Conservation (phyloP, 1,139 yeast species). For the Hyphopichia wangnamkhiaoensis region DNA sequence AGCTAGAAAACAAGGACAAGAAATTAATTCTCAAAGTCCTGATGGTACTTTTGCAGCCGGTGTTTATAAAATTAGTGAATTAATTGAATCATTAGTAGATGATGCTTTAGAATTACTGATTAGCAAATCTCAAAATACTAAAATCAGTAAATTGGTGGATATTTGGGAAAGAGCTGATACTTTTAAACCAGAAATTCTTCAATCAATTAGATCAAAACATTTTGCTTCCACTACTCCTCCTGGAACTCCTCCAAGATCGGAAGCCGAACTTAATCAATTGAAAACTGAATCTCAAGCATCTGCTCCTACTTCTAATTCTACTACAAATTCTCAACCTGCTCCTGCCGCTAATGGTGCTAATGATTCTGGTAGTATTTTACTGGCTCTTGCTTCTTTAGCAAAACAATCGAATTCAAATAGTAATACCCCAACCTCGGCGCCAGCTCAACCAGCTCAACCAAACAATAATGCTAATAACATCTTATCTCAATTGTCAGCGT, state of each 20-base stretch:
- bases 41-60: slow-evolving; percentile 81
- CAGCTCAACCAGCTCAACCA: slow-evolving; percentile 19
- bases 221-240: slow-evolving; percentile 60
- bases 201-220: slow-evolving; percentile 58
- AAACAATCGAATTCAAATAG: slow-evolving; percentile 31
- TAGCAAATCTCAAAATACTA: slow-evolving; percentile 58
- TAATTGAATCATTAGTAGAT: slow-evolving; percentile 59
- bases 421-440: slow-evolving; percentile 23
- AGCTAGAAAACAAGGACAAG: slow-evolving; percentile 56
- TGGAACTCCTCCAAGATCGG: slow-evolving; percentile 49
- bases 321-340: slow-evolving; percentile 16
- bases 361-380: slow-evolving; percentile 61
- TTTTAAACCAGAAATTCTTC: slow-evolving; percentile 59
- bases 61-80: slow-evolving; percentile 57
- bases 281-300: slow-evolving; percentile 14
- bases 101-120: slow-evolving; percentile 58
- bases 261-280: slow-evolving; percentile 23
- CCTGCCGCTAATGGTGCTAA: slow-evolving; percentile 24
- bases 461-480: slow-evolving; percentile 37
- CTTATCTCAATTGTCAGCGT: slow-evolving; percentile 47
- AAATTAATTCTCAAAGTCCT: slow-evolving; percentile 47
- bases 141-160: slow-evolving; percentile 79
- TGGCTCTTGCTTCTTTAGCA: slow-evolving; percentile 63
- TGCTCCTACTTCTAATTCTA: slow-evolving; percentile 14
- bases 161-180: slow-evolving; percentile 92